Conservation (phyloP, 2,329 filamentous ascomycete species). For the Byssochlamys sp. region DNA sequence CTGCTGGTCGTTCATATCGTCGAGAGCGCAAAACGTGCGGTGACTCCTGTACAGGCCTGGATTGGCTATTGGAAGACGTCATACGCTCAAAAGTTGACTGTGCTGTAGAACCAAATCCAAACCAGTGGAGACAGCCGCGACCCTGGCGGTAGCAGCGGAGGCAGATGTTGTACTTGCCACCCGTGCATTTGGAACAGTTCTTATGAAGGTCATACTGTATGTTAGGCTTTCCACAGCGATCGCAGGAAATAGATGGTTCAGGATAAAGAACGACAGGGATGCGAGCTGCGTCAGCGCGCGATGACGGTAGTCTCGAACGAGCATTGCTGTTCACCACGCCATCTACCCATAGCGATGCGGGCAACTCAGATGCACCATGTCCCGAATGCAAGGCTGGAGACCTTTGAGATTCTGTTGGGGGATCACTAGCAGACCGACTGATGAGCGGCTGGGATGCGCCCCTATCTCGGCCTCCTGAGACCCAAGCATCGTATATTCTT, state of each 20-base stretch:
- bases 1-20: constrained; percentile 23
- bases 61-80: constrained; percentile 33
- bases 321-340: constrained; percentile 8
- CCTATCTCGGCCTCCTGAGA: constrained; percentile 15
- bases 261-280: constrained; percentile 37
- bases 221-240: constrained; percentile 57
- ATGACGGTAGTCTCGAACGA: constrained; percentile 23
- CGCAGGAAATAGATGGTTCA: constrained; percentile 67
- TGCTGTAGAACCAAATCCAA: constrained; percentile 70
- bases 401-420: constrained; percentile 1
- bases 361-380: background rate
- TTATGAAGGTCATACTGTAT: constrained; percentile 84
- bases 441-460: constrained; percentile 10
- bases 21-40: constrained; percentile 44
- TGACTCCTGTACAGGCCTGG: constrained; percentile 28
- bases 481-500: constrained; percentile 16
- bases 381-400: background rate
- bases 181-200: constrained; percentile 62
- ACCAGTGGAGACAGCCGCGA: constrained; percentile 76
- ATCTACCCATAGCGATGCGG: background rate
- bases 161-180: constrained; percentile 70
- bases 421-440: constrained; percentile 2
- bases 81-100: constrained; percentile 55
- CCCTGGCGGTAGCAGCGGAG: constrained; percentile 67
- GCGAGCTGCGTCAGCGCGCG: constrained; percentile 20